These are phyloP conservation scores for Ustilago shanxiensis DNA, from an alignment of 1,284 basidiomycete genomes.

Conservation along the genomic window DNA sequence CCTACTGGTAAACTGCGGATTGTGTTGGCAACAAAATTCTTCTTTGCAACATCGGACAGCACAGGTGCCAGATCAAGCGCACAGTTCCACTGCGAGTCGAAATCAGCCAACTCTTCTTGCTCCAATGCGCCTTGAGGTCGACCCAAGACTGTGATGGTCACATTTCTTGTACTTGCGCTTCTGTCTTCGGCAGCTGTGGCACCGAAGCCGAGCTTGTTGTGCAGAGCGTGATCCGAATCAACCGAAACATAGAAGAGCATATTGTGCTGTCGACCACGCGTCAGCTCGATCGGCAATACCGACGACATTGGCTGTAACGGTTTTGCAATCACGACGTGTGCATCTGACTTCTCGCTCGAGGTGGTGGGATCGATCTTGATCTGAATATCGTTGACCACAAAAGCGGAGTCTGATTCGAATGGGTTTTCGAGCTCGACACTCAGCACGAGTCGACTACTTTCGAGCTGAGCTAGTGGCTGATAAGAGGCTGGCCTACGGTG, in stretches of 20 bases:
- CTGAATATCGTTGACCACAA: slow-evolving; percentile 32
- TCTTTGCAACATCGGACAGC: slow-evolving; percentile 27
- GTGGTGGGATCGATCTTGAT: slow-evolving; percentile 23
- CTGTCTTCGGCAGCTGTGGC: background rate
- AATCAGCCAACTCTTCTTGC: slow-evolving; percentile 24
- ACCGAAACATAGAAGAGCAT: slow-evolving; percentile 43
- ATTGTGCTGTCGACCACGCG: slow-evolving; percentile 44
- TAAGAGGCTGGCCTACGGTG: slow-evolving; percentile 8
- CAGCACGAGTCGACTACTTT: slow-evolving; percentile 37
- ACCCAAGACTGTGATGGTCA: slow-evolving; percentile 40
- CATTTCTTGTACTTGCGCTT: slow-evolving; percentile 23
- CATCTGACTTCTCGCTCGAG: slow-evolving; percentile 1
- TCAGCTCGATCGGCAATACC: slow-evolving; percentile 27
- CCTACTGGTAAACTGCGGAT: background rate
- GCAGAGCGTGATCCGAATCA: slow-evolving; percentile 8
- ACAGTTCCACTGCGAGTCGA: slow-evolving; percentile 54
- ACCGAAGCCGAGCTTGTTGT: background rate
- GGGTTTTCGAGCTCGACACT: slow-evolving; percentile 57
- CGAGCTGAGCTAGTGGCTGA: slow-evolving; percentile 11
- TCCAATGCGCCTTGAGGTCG: slow-evolving; percentile 13
- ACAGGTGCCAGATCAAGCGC: slow-evolving; percentile 36
- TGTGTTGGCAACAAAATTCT: slow-evolving; percentile 8
- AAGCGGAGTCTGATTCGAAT: slow-evolving; percentile 28
- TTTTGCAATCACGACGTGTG: slow-evolving; percentile 11
- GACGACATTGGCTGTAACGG: slow-evolving; percentile 16